Base-by-base conservation (phyloP, 2,329 filamentous ascomycete genomes). In the Sclerotinia sclerotiorum region DNA sequence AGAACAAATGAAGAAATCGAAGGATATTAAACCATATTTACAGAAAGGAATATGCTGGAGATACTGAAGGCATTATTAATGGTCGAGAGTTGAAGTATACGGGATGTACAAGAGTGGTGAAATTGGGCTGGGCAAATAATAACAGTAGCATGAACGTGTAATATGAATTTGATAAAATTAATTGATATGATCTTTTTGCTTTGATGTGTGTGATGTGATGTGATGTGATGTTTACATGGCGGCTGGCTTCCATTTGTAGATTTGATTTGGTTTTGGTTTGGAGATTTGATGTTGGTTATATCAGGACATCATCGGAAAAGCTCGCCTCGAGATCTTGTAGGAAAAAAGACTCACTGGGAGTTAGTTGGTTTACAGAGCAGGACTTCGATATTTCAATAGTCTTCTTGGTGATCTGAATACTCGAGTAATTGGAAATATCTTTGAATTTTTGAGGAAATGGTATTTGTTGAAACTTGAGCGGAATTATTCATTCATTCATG, bases 91-190 rank as follows among this genome's bases (percentile, higher is more conserved):
- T 51, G 32, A 29, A 8, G 54, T n/a, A 51, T 52, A 52, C n/a
- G 27, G 46, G 60, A 63, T 63, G 46, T 62, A 62, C 46, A 51
- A 63, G 35, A 42, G 10, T 4, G 15, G 52, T 56, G 39, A 57
- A 35, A 24, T 58, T 6, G 24, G 35, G 21, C 21, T 32, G 46
- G 52, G 19, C 10, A 39, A 29, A 29, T 35, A 62, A 24, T 44
- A 48, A 6, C 24, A 51, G 15, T 39, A 51, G 46, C n/a, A 39
- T 21, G 21, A 51, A 32, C 60, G 46, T 27, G 60, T 63, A 63
- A 52, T 63, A 63, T 21, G 29, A 51, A 63, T 51, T 63, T 63
- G 60, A 51, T 42, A 29, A 21, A 42, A 39, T 51, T 51, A 51
- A 51, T 63, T 7, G n/a, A 39, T n/a, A 11, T 27, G 5, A 21